Evolutionary conservation across 257 asterid species (phyloP), one percentile per base, ranked within the genome.

Genomic region (Solanum medicagineum): DNA sequence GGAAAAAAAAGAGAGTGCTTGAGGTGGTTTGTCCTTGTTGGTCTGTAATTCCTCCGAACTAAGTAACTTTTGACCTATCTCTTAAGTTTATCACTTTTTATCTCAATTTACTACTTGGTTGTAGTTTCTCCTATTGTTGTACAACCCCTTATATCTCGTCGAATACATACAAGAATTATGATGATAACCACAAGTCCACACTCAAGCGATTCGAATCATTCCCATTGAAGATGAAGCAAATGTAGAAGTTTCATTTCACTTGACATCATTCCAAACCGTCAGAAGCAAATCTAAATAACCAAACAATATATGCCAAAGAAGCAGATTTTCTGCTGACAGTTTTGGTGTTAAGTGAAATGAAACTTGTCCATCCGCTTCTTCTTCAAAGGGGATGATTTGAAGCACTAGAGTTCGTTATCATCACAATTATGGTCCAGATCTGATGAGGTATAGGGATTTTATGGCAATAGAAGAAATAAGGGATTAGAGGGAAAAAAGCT

Each of bases 361-460:
- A 40, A 42, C 32, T 81, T 77, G 84, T 65, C 11, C 17, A 69
- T 59, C 87, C 65, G 9, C 85, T 74, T 26, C 22, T 81, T 86
- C 93, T 87, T 92, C 95, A 60, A 87, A 84, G 14, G 91, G 87
- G 81, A 68, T 51, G 54, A 83, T 68, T 59, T 92, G 89, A 83
- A 91, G 80, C 74, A 36, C 40, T 36, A 0, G 40, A 36, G 40
- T 24, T 36, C 5, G 6, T 4, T 4, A 36, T 36, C 6, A 36
- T 36, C 40, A 36, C 40, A 36, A 36, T 36, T 10, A 7, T 55
- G 74, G 26, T 73, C 91, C 80, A 53, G 49, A 49, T 69, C 56
- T 22, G 55, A 80, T 6, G 86, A 75, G 83, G 63, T 22, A n/a
- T 32, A 84, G 70, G 91, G 88, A 83, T 93, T 90, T 57, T n/a